A percentile compares a stretch with the other conserved stretches of the same genome.
Evolutionary conservation across 1,139 yeast species (phyloP).

Genomic region (Nematodospora anomalae): DNA sequence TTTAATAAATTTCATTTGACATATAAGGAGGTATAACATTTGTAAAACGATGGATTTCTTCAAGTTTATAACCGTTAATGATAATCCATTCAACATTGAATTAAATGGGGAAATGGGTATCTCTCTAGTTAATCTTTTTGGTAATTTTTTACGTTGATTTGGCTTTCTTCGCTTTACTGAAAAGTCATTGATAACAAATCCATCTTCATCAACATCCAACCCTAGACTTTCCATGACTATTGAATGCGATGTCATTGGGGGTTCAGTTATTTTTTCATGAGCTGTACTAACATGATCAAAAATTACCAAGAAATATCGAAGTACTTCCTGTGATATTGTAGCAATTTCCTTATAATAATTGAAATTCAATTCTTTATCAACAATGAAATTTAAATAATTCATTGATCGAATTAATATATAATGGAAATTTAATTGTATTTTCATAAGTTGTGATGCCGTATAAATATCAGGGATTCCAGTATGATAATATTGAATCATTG

Average conservation of each 20-base stretch:
- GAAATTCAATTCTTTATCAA: constrained; percentile 44
- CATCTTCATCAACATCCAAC: constrained; percentile 45
- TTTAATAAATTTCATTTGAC: constrained; percentile 39
- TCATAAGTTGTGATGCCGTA: constrained; percentile 43
- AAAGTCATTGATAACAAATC: constrained; percentile 49
- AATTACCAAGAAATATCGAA: constrained; percentile 39
- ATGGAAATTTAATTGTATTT: constrained; percentile 47
- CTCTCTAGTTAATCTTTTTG: constrained; percentile 21
- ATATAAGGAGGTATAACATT: constrained; percentile 45
- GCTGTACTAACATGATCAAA: constrained; percentile 36
- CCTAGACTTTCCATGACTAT: constrained; percentile 34
- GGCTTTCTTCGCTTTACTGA: constrained; percentile 39
- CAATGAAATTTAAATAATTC: constrained; percentile 48
- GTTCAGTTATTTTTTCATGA: constrained; percentile 18
- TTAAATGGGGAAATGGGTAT: constrained; percentile 47
- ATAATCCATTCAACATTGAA: constrained; percentile 44
- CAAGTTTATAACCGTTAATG: constrained; percentile 46
- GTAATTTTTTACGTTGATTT: constrained; percentile 11
- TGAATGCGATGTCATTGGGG: constrained; percentile 23
- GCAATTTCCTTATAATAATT: constrained; percentile 38
- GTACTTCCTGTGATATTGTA: constrained; percentile 40
- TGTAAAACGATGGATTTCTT: constrained; percentile 47
- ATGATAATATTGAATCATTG: constrained; percentile 28
- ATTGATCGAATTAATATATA: constrained; percentile 44
- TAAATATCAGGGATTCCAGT: constrained; percentile 42